phyloP scores from a whole-genome alignment of 2,329 filamentous ascomycete genomes.

The Acrocalymma vagum region DNA sequence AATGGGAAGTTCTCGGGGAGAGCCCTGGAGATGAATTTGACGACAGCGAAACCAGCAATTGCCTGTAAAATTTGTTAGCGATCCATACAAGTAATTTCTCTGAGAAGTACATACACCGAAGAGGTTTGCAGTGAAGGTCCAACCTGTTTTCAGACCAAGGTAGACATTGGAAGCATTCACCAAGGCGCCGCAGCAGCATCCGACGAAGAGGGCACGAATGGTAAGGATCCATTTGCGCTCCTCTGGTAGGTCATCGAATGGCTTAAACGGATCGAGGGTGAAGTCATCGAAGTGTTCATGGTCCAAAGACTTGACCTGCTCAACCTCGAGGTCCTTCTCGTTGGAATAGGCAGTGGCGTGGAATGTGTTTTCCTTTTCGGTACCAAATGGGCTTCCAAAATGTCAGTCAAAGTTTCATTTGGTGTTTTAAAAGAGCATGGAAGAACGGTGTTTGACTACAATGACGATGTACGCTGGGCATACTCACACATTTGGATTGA shows the following conservation, averaged over 20 bases:
- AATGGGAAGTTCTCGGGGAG: conserved; percentile 59
- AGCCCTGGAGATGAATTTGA: conserved; percentile 62
- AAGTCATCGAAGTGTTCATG: conserved; percentile 32
- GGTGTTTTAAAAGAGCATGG: not conserved
- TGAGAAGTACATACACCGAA: conserved; percentile 28
- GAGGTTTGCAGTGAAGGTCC: conserved; percentile 51
- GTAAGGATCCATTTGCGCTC: conserved; percentile 63
- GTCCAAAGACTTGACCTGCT: conserved; percentile 32
- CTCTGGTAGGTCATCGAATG: conserved; percentile 53
- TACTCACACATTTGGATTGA: conserved; percentile 38
- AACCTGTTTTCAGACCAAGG: conserved; percentile 61
- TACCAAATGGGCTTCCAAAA: conserved; percentile 32
- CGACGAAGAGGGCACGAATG: conserved; percentile 63
- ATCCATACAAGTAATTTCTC: not conserved
- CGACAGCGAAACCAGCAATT: conserved; percentile 67
- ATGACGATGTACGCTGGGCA: no score
- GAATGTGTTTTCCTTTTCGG: conserved; percentile 48
- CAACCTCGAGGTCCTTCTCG: conserved; percentile 32
- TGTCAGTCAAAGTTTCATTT: conserved; percentile 1
- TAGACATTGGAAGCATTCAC: conserved; percentile 71
- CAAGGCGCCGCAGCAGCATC: conserved; percentile 64
- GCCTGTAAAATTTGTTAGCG: conserved; percentile 41
- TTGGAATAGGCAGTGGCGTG: conserved; percentile 30
- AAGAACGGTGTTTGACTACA: not conserved
- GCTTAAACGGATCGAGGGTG: conserved; percentile 50